phyloP scores from a whole-genome alignment of 1,139 yeast species.

The Kurtzmaniella quercitrusa region DNA sequence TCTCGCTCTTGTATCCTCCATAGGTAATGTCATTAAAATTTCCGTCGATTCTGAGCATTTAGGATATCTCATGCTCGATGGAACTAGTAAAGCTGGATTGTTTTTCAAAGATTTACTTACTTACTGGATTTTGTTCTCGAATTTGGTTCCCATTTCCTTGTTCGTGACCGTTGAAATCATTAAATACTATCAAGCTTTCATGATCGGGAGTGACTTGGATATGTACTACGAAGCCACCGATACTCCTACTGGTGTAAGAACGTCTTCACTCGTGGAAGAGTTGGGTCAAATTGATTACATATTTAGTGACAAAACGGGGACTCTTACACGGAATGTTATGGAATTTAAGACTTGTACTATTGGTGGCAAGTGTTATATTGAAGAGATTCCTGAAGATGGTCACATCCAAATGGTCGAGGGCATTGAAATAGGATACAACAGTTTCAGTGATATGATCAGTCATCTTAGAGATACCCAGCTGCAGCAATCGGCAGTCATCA shows the following conservation, averaged over 20 bases:
- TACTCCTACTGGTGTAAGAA: slow-evolving; percentile 92
- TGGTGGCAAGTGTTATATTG: slow-evolving; percentile 88
- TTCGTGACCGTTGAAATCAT: slow-evolving; percentile 95
- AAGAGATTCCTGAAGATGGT: slow-evolving; percentile 87
- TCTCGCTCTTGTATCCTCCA: slow-evolving; percentile 72
- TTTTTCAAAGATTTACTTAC: slow-evolving; percentile 88
- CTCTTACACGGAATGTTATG: slow-evolving; percentile 92
- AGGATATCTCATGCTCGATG: slow-evolving; percentile 64
- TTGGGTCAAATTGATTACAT: slow-evolving; percentile 94
- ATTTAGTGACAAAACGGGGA: slow-evolving; percentile 95
- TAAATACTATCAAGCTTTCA: slow-evolving; percentile 89
- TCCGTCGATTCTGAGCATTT: slow-evolving; percentile 50
- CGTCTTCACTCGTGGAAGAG: slow-evolving; percentile 93
- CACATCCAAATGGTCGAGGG: slow-evolving; percentile 71
- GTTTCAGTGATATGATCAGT: slow-evolving; percentile 58
- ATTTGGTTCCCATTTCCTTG: slow-evolving; percentile 89
- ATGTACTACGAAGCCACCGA: slow-evolving; percentile 85
- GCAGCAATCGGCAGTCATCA: slow-evolving; percentile 61
- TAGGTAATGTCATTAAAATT: slow-evolving; percentile 81
- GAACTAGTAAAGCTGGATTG: slow-evolving; percentile 61
- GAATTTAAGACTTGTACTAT: slow-evolving; percentile 93
- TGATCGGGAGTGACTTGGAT: slow-evolving; percentile 92
- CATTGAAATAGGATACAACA: slow-evolving; percentile 74
- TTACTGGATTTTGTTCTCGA: slow-evolving; percentile 93
- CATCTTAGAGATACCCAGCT: slow-evolving; percentile 40